phyloP scores from a whole-genome alignment of 768 basidiomycete species.

The Pholiota molesta region DNA sequence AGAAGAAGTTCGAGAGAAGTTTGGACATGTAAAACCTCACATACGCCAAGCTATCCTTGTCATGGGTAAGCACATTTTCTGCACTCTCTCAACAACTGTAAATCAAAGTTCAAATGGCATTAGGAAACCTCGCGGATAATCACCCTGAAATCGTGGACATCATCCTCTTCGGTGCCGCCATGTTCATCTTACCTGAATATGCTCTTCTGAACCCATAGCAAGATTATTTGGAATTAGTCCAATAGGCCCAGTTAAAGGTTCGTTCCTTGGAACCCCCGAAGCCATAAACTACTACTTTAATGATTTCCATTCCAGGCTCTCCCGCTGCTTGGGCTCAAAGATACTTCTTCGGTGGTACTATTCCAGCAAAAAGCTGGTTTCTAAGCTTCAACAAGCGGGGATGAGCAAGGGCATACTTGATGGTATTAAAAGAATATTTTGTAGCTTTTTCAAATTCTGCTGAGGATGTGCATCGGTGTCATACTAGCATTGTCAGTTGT shows the following conservation, averaged over 20 bases:
- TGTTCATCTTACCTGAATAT: constrained; percentile 32
- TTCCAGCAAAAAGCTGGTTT: constrained; percentile 37
- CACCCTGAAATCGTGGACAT: constrained; percentile 32
- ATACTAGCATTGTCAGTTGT: too few species aligned
- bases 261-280: background rate
- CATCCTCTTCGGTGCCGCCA: constrained; percentile 25
- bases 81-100: background rate
- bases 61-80: constrained; percentile 18
- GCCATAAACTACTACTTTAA: background rate
- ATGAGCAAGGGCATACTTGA: constrained; percentile 24
- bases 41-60: constrained; percentile 26
- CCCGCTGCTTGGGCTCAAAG: constrained; percentile 38
- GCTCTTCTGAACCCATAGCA: constrained; percentile 32
- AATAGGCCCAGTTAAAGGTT: constrained; percentile 36
- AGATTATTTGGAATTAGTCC: constrained; percentile 40
- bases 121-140: constrained; percentile 39
- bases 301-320: constrained; percentile 28
- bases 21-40: constrained; percentile 25
- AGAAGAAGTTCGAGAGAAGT: constrained; percentile 21
- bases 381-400: constrained; percentile 28
- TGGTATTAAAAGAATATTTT: background rate
- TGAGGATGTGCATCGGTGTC: too few species aligned
- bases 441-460: background rate
- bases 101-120: background rate
- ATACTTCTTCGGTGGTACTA: constrained; percentile 33